Conservation (phyloP, 805 yeast genomes). For the Lipomyces sp. region DNA sequence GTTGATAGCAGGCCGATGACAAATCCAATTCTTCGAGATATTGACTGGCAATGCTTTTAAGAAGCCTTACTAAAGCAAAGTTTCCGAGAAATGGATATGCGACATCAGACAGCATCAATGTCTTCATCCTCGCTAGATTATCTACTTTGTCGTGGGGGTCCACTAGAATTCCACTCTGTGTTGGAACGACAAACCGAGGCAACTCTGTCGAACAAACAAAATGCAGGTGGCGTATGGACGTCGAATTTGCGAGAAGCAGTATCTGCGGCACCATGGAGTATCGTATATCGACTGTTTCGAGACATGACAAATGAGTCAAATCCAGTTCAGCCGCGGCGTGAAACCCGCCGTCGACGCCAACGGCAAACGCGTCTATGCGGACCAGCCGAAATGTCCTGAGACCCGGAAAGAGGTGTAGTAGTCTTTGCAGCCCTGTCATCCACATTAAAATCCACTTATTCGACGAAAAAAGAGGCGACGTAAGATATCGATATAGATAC, state of each 20-base stretch:
- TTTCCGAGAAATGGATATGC: conserved; percentile 20
- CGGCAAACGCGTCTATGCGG: conserved; percentile 17
- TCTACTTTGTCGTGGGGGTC: background rate
- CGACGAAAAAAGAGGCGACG: conserved; percentile 15
- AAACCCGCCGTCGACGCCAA: conserved; percentile 16
- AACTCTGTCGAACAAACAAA: conserved; percentile 19
- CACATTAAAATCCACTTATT: conserved; percentile 18
- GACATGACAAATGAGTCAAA: conserved; percentile 5
- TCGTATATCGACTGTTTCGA: conserved; percentile 7
- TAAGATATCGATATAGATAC: conserved; percentile 15
- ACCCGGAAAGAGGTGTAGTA: conserved; percentile 8
- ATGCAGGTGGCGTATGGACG: background rate
- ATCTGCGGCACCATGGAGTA: conserved; percentile 23
- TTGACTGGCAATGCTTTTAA: conserved; percentile 1
- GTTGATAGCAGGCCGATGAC: conserved; percentile 16
- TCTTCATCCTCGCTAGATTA: background rate
- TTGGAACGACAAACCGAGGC: conserved; percentile 11
- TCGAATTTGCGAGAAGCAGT: conserved; percentile 3
- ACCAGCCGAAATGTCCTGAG: conserved; percentile 7
- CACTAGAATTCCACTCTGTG: background rate
- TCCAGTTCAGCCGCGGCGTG: conserved; percentile 12
- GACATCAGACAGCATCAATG: conserved; percentile 12
- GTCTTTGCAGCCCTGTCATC: conserved; percentile 13
- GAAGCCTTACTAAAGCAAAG: conserved; percentile 6
- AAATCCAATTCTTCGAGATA: conserved; percentile 4